A percentile compares a stretch with the other conserved stretches of the same genome.
These are phyloP conservation scores for Erythrophleum fordii DNA, from an alignment of 306 rosid genomes.

Conservation along the genomic window DNA sequence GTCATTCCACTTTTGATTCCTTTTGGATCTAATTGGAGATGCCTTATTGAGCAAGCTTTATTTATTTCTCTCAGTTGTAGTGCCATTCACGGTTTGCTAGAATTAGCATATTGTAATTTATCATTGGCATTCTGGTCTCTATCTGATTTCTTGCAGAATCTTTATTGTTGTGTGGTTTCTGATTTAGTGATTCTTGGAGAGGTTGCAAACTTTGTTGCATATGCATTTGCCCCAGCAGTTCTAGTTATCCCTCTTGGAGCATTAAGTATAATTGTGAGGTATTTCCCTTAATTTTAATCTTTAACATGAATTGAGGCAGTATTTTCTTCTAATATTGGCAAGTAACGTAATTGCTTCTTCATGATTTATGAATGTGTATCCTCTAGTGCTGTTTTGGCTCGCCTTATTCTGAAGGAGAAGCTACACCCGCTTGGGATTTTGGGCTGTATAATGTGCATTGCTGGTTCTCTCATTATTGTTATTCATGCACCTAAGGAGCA, in stretches of 20 bases:
- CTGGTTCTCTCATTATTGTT: constrained; percentile 72
- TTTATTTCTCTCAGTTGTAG: background rate
- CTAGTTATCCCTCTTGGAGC: constrained; percentile 95
- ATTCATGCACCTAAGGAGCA: constrained; percentile 79
- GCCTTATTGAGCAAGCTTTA: constrained; percentile 6
- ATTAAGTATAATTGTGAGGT: constrained; percentile 87
- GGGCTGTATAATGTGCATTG: constrained; percentile 86
- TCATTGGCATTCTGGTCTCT: constrained; percentile 29
- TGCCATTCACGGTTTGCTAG: constrained; percentile 9
- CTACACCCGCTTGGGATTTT: constrained; percentile 71
- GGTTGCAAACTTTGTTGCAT: constrained; percentile 80
- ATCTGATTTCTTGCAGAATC: constrained; percentile 49
- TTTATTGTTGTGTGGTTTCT: constrained; percentile 49
- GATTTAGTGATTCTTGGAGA: constrained; percentile 88
- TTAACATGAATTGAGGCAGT: background rate
- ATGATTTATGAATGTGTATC: constrained; percentile 31
- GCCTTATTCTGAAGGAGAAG: constrained; percentile 79
- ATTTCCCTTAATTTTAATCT: constrained; percentile 33
- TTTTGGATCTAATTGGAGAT: background rate
- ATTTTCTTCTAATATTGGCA: constrained; percentile 16
- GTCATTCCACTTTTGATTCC: background rate
- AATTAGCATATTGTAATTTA: constrained; percentile 5
- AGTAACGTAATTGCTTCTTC: constrained; percentile 20
- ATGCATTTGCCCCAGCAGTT: constrained; percentile 93
- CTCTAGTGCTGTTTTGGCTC: constrained; percentile 82